Percentiles rank a stretch among this genome's conserved stretches.
Evolutionary conservation across 495 filamentous ascomycete genomes (phyloP).

Genomic region (Trichoderma gamsii): DNA sequence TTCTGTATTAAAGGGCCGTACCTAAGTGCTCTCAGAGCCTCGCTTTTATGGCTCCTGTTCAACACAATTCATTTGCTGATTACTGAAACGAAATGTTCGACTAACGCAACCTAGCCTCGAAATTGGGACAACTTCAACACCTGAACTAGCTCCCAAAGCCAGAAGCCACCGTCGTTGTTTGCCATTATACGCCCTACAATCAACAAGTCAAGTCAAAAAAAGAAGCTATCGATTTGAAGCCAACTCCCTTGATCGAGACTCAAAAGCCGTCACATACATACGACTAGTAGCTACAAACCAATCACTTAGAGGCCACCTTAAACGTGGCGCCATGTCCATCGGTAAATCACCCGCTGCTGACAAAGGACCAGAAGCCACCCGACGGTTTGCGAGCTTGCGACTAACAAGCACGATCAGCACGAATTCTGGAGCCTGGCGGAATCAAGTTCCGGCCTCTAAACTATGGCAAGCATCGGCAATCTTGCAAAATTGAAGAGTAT

Average conservation of each 20-base stretch:
- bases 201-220: not conserved
- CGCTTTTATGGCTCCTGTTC: too few relatives aligned
- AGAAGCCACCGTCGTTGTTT: not conserved
- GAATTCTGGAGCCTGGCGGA: not conserved
- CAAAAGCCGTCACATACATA: not conserved
- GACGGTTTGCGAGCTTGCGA: not conserved
- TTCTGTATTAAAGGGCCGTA: too few relatives aligned
- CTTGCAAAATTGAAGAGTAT: not conserved
- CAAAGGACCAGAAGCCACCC: not conserved
- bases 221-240: not conserved
- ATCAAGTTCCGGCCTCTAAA: not conserved
- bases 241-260: not conserved
- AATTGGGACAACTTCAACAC: not conserved
- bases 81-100: not conserved
- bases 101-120: not conserved
- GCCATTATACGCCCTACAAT: not conserved
- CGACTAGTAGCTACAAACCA: not conserved
- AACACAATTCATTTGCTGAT: too few relatives aligned
- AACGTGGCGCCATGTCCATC: not conserved
- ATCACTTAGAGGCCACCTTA: not conserved
- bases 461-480: not conserved
- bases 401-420: not conserved
- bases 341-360: not conserved
- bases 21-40: too few relatives aligned
- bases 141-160: not conserved